phyloP scores from a whole-genome alignment of 805 yeast genomes.

The Suhomyces emberorum region DNA sequence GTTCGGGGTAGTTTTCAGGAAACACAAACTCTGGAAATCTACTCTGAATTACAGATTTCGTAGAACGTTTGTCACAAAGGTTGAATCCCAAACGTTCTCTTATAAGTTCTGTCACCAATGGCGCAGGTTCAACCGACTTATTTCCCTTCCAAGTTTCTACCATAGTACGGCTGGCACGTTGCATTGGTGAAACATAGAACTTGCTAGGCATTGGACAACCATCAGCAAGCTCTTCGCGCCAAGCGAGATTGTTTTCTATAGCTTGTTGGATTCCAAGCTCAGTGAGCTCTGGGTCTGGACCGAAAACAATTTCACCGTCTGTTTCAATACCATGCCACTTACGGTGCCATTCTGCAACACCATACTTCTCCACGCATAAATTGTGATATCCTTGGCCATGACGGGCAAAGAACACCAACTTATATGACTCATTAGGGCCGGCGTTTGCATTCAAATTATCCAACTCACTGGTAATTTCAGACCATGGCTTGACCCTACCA shows the following conservation, averaged over 20 bases:
- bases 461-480: conserved; percentile 28
- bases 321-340: conserved; percentile 52
- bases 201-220: conserved; percentile 56
- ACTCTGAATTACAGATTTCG: conserved; percentile 33
- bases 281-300: conserved; percentile 61
- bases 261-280: conserved; percentile 57
- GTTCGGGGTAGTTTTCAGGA: conserved; percentile 37
- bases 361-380: conserved; percentile 51
- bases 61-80: conserved; percentile 56
- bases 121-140: conserved; percentile 18
- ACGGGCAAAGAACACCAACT: conserved; percentile 53
- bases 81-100: conserved; percentile 63
- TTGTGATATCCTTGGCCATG: conserved; percentile 75
- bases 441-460: conserved; percentile 34
- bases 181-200: conserved; percentile 61
- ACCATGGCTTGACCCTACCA: conserved; percentile 46
- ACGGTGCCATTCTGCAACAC: conserved; percentile 53
- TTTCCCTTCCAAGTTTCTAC: conserved; percentile 48
- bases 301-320: conserved; percentile 55
- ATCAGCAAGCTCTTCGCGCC: conserved; percentile 40
- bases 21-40: conserved; percentile 31
- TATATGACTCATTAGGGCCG: conserved; percentile 38
- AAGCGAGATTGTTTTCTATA: conserved; percentile 39
- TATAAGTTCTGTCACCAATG: conserved; percentile 42
- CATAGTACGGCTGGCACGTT: conserved; percentile 59